A percentile compares a stretch with the other conserved stretches of the same genome.
Conservation (phyloP, 306 rosid species). For the Cucumis hystrix region DNA sequence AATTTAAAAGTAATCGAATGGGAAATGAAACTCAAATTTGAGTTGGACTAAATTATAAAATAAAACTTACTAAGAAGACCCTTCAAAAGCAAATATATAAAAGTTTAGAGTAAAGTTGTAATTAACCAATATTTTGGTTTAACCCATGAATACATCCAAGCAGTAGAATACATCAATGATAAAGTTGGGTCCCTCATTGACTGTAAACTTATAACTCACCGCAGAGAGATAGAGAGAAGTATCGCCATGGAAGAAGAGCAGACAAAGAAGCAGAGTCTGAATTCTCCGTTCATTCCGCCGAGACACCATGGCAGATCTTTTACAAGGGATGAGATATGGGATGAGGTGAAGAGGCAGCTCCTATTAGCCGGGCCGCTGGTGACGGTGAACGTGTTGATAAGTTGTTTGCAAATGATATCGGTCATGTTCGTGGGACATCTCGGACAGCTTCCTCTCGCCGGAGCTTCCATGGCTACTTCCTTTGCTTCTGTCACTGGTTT, state of each 20-base stretch:
- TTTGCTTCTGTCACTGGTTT: constrained; percentile 38
- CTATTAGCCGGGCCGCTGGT: constrained; percentile 24
- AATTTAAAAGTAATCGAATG: no score
- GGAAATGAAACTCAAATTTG: no score
- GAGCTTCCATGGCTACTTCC: constrained; percentile 40
- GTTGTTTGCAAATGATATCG: constrained; percentile 27
- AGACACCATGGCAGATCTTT: background rate
- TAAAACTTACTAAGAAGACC: no score
- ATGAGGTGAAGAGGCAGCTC: constrained; percentile 23
- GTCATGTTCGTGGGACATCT: constrained; percentile 37
- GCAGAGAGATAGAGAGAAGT: background rate
- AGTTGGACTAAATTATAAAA: no score
- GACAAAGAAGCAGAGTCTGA: background rate
- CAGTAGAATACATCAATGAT: no score
- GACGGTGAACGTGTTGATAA: constrained; percentile 13
- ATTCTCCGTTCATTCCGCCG: constrained; percentile 5
- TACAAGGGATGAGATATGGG: constrained; percentile 9
- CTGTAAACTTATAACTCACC: background rate
- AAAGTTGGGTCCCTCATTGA: background rate
- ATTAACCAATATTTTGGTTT: no score
- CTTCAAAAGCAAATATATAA: no score
- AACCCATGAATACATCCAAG: no score
- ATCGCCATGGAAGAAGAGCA: constrained; percentile 14
- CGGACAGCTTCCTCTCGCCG: constrained; percentile 29
- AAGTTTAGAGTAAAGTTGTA: no score